Evolutionary conservation across 768 basidiomycete genomes (phyloP), one percentile per base, ranked within the genome.

Genomic region (Leccinum longicurvipes): DNA sequence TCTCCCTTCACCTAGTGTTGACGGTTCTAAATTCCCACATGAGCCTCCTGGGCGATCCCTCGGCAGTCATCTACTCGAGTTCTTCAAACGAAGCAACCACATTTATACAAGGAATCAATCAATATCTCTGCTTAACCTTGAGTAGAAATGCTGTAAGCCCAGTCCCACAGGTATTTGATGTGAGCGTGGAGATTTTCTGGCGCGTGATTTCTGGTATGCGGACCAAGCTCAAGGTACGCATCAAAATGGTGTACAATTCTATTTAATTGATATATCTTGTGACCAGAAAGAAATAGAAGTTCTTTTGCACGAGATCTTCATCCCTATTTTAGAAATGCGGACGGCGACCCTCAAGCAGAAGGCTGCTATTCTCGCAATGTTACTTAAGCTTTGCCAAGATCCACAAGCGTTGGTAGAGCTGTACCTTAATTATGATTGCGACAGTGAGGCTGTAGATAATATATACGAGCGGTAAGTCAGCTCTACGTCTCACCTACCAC

Each of bases 381-480:
- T 96, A 28, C 84, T 83, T 17, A 84, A 90, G 41, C 75, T 99
- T 15, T 95, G 91, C 65, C 91, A 96, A 70, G 97, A 98, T 66
- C 94, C 97, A 2, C 97, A 98, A 71, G 94, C 96, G 9, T 78
- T 99, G 19, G 97, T 99, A 28, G 97, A 99, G 71, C 85, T 98
- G 55, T 99, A 98, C 74, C 86, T 99, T 69, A 99, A 99, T 71
- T 99, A 99, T 67, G 97, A 99, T 67, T 99, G 97, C 69, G 97
- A 99, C 67, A 84, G 93, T 56, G 88, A 93, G 56, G 93, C 96
- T 4, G 82, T 82, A 10, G 96, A 97, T 66, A 98, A 99, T 73
- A 95, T 98, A 55, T 99, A 98, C 72, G 97, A 99, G 66, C 91
- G 91, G 85, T 92, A 65, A 66, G 87, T 49, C 12, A 10, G 39